Conservation (phyloP, 2,329 filamentous ascomycete genomes). For the Penicillium sclerotiorum region DNA sequence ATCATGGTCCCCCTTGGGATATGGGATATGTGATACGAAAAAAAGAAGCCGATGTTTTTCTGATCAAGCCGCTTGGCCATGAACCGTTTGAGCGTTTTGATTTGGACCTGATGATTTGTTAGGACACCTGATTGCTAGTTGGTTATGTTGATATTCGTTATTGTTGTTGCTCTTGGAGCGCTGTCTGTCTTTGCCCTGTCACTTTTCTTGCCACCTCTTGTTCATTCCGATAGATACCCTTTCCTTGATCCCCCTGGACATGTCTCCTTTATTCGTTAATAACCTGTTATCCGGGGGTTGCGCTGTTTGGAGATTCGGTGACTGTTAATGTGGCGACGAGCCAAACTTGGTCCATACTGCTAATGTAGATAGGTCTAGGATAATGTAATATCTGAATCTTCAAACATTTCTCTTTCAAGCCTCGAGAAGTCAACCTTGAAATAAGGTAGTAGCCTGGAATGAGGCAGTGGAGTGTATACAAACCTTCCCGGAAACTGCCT, state of each 20-base stretch:
- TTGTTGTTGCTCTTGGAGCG: not conserved
- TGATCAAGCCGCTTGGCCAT: constrained; percentile 4
- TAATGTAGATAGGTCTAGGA: constrained; percentile 4
- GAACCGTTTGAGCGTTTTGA: constrained; percentile 8
- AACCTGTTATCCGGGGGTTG: no score
- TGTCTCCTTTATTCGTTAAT: no score
- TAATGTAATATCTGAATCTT: constrained; percentile 10
- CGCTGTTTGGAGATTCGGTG: no score
- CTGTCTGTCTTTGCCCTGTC: constrained; percentile 7
- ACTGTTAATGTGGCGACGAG: constrained; percentile 5
- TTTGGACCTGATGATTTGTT: constrained; percentile 4
- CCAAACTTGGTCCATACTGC: not conserved
- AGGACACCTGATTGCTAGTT: not conserved
- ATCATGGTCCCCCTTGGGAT: constrained; percentile 1
- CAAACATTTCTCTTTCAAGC: not conserved
- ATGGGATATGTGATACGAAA: constrained; percentile 26
- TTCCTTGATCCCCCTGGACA: constrained; percentile 15
- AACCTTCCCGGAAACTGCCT: not conserved
- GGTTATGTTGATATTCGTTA: not conserved
- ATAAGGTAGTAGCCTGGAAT: constrained; percentile 7
- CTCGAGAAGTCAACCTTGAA: no score
- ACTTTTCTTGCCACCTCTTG: not conserved
- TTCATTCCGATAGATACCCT: constrained; percentile 23
- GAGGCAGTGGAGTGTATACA: constrained; percentile 10
- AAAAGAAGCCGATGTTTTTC: constrained; percentile 14